phyloP scores from a whole-genome alignment of 2,329 filamentous ascomycete genomes.

The Aspergillus vadensis region DNA sequence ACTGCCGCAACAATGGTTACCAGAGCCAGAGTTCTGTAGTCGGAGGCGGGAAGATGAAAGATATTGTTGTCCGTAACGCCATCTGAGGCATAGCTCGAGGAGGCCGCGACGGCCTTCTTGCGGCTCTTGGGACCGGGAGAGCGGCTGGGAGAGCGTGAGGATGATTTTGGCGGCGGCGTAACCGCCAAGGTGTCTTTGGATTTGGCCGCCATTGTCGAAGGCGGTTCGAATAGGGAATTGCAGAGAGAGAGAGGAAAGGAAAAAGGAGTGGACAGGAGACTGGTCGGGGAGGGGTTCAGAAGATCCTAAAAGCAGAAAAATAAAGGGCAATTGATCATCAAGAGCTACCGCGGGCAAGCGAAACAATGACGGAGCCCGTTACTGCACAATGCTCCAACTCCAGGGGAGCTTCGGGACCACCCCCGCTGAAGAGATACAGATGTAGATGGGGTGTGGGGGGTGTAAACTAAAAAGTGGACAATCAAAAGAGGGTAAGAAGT shows the following conservation, averaged over 20 bases:
- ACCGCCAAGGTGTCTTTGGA: slow-evolving; percentile 41
- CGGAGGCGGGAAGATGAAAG: slow-evolving; percentile 77
- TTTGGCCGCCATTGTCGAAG: slow-evolving; percentile 31
- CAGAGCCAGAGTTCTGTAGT: slow-evolving; percentile 75
- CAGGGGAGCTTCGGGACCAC: slow-evolving; percentile 18
- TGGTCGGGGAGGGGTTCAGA: slow-evolving; percentile 16
- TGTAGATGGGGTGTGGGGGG: slow-evolving; percentile 4
- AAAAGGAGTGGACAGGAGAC: slow-evolving; percentile 16
- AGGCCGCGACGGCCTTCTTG: slow-evolving; percentile 34
- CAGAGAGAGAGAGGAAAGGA: background rate
- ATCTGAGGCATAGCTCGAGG: slow-evolving; percentile 49
- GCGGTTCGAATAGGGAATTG: slow-evolving; percentile 9
- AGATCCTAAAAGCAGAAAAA: slow-evolving; percentile 11
- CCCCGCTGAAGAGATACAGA: slow-evolving; percentile 8
- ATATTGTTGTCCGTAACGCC: slow-evolving; percentile 83
- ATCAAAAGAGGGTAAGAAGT: slow-evolving; percentile 38
- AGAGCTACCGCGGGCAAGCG: slow-evolving; percentile 12
- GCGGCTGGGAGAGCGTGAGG: slow-evolving; percentile 41
- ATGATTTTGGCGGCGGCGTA: slow-evolving; percentile 35
- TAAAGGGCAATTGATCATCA: slow-evolving; percentile 12
- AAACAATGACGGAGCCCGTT: slow-evolving; percentile 7
- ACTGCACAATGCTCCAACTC: slow-evolving; percentile 21
- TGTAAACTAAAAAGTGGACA: slow-evolving; percentile 15
- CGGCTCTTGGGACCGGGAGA: slow-evolving; percentile 43
- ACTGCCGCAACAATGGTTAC: slow-evolving; percentile 74